phyloP scores from a whole-genome alignment of 805 yeast genomes.

The Yarrowia phangngaensis region DNA sequence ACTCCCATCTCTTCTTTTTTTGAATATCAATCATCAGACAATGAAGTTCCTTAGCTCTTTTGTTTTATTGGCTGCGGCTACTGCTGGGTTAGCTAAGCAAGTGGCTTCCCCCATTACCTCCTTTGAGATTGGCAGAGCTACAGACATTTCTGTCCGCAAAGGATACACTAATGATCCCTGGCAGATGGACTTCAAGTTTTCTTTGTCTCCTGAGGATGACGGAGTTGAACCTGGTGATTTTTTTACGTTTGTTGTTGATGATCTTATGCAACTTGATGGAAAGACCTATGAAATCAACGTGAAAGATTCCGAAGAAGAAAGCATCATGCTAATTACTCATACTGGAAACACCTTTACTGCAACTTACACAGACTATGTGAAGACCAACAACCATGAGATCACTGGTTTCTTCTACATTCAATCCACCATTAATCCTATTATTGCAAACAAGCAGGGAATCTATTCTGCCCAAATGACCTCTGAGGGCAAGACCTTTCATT shows the following conservation, averaged over 20 bases:
- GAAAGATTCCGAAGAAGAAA: neutral
- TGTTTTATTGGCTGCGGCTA: neutral
- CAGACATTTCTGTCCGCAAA: neutral
- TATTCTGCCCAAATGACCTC: neutral
- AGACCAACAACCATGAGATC: conserved; percentile 18
- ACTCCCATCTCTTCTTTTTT: too few species aligned
- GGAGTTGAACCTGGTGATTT: conserved; percentile 7
- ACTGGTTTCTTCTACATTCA: conserved; percentile 1
- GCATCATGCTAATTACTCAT: conserved; percentile 20
- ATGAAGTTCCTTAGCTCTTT: conserved; percentile 10
- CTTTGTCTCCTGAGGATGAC: conserved; percentile 10
- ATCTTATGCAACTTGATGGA: neutral
- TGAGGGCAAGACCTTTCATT: neutral
- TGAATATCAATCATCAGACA: too few species aligned
- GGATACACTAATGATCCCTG: conserved; percentile 5
- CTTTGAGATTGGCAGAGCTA: neutral
- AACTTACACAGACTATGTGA: conserved; percentile 16
- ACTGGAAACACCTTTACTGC: conserved; percentile 6
- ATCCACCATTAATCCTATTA: neutral
- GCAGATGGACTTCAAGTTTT: conserved; percentile 13
- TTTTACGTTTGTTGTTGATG: conserved; percentile 8
- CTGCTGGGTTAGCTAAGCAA: conserved; percentile 7
- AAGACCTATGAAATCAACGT: conserved; percentile 9
- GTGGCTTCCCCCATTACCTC: conserved; percentile 12
- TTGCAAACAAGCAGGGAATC: neutral